Conservation (phyloP, 805 yeast genomes). For the Candida alai region DNA sequence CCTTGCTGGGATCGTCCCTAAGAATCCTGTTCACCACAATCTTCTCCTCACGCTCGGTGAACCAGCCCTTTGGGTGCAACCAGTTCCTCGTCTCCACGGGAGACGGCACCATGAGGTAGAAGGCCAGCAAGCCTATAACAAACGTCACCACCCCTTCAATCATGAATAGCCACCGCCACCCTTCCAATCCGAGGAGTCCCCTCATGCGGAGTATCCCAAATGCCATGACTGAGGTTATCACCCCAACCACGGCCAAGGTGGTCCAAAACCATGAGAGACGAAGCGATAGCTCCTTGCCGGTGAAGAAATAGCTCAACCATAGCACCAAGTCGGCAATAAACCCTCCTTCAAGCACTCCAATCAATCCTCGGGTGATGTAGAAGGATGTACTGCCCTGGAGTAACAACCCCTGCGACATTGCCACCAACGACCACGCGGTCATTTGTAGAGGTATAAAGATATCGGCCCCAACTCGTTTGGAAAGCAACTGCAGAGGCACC, state of each 20-base stretch:
- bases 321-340: conserved; percentile 60
- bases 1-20: conserved; percentile 58
- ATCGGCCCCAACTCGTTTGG: conserved; percentile 60
- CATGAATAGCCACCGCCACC: conserved; percentile 62
- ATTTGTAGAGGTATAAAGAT: conserved; percentile 58
- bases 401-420: conserved; percentile 41
- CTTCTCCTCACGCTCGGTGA: conserved; percentile 48
- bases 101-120: conserved; percentile 48
- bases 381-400: conserved; percentile 33
- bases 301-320: conserved; percentile 66
- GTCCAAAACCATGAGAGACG: conserved; percentile 48
- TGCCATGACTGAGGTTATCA: conserved; percentile 29
- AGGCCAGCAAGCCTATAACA: conserved; percentile 43
- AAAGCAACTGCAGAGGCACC: conserved; percentile 59
- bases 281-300: conserved; percentile 51
- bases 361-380: conserved; percentile 43
- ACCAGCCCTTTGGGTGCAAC: conserved; percentile 45
- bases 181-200: conserved; percentile 41
- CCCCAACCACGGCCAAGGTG: conserved; percentile 14
- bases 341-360: conserved; percentile 64
- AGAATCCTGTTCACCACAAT: conserved; percentile 54
- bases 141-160: conserved; percentile 57
- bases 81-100: conserved; percentile 46
- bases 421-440: conserved; percentile 51
- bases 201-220: conserved; percentile 51